phyloP scores from a whole-genome alignment of 2,329 filamentous ascomycete genomes.

The Pleurostoma richardsiae region DNA sequence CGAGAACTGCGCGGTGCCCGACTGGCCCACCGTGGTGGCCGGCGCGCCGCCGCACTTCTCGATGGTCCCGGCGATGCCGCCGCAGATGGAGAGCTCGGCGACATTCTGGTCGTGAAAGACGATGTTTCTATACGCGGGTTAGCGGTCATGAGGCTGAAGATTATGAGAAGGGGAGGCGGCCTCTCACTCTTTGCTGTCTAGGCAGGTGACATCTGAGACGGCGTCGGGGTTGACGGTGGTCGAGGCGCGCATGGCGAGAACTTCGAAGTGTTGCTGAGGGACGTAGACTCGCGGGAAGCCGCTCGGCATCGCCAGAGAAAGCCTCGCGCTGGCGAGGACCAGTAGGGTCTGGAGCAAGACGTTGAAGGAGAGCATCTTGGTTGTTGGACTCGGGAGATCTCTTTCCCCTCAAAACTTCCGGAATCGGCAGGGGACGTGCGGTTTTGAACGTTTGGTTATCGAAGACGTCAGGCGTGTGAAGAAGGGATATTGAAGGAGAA shows the following conservation, averaged over 20 bases:
- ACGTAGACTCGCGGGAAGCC: conserved; percentile 30
- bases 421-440: no score
- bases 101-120: conserved; percentile 54
- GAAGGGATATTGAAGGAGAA: not conserved
- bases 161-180: not conserved
- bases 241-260: conserved; percentile 32
- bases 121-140: conserved; percentile 25
- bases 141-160: not conserved
- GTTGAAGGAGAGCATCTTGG: conserved; percentile 24
- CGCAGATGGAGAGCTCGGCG: conserved; percentile 53
- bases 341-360: conserved; percentile 23
- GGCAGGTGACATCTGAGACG: conserved; percentile 32
- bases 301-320: conserved; percentile 15
- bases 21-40: conserved; percentile 35
- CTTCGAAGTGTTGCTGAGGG: conserved; percentile 37
- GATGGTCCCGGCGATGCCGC: conserved; percentile 42
- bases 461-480: no score
- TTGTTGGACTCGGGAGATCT: no score
- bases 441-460: no score
- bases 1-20: conserved; percentile 42
- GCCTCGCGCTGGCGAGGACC: conserved; percentile 20
- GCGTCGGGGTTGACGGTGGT: conserved; percentile 33
- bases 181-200: conserved; percentile 34
- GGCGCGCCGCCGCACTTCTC: conserved; percentile 39
- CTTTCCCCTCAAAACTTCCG: no score